Conservation (phyloP, 2,329 filamentous ascomycete species). For the Pseudogymnoascus sp. region DNA sequence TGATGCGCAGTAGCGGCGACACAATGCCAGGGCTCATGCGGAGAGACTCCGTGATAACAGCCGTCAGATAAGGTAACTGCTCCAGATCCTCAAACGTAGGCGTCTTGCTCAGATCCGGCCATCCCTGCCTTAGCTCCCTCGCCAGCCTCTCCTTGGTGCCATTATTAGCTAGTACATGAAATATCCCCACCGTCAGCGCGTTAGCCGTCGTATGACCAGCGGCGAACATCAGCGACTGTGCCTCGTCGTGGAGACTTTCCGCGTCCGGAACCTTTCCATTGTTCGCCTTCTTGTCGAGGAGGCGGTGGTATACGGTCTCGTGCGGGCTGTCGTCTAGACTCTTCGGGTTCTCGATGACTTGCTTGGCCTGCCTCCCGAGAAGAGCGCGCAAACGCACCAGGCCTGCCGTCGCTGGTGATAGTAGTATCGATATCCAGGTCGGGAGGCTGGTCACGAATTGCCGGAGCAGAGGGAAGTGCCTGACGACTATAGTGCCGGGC, state of each 20-base stretch:
- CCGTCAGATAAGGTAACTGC: conserved; percentile 11
- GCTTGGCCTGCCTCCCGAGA: conserved; percentile 20
- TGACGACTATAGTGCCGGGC: conserved; percentile 29
- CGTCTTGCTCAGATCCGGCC: conserved; percentile 24
- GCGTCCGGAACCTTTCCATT: conserved; percentile 20
- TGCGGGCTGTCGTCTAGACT: conserved; percentile 22
- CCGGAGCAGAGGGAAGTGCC: conserved; percentile 26
- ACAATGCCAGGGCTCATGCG: not conserved
- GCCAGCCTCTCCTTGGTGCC: conserved; percentile 28
- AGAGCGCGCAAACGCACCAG: conserved; percentile 16
- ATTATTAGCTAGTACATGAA: conserved; percentile 31
- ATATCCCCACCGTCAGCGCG: conserved; percentile 33
- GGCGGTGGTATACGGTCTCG: conserved; percentile 28
- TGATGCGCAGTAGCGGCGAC: not conserved
- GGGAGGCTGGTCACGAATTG: conserved; percentile 16
- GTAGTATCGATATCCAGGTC: conserved; percentile 13
- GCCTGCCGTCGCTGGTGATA: conserved; percentile 18
- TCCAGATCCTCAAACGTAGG: conserved; percentile 21
- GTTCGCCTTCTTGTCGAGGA: conserved; percentile 26
- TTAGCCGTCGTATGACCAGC: conserved; percentile 37
- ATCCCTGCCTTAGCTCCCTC: conserved; percentile 33
- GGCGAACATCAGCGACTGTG: conserved; percentile 37
- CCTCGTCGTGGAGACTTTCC: conserved; percentile 34
- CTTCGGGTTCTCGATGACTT: conserved; percentile 21
- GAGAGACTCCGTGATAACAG: not conserved